phyloP scores from a whole-genome alignment of 805 yeast genomes.

The Ogataea zsoltii region DNA sequence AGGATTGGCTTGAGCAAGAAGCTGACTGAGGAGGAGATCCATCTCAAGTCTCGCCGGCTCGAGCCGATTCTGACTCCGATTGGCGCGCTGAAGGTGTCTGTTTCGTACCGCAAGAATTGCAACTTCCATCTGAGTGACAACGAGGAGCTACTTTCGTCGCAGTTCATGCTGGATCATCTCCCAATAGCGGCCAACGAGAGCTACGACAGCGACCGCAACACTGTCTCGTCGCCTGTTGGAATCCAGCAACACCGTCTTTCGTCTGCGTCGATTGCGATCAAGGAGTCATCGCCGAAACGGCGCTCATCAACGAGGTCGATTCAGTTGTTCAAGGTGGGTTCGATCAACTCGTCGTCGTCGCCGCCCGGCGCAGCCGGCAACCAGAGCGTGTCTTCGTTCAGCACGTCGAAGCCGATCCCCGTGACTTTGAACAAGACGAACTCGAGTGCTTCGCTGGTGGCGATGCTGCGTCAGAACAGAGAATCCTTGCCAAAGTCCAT shows the following conservation, averaged over 20 bases:
- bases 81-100: constrained; percentile 74
- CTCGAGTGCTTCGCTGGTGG: constrained; percentile 55
- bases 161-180: constrained; percentile 20
- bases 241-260: constrained; percentile 21
- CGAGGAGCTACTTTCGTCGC: constrained; percentile 59
- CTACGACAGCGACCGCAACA: constrained; percentile 18
- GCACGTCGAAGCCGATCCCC: constrained; percentile 35
- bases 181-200: constrained; percentile 12
- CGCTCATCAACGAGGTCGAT: constrained; percentile 40
- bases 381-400: constrained; percentile 21
- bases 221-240: neutral
- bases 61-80: constrained; percentile 72
- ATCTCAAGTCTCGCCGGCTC: constrained; percentile 61
- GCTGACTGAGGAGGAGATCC: constrained; percentile 33
- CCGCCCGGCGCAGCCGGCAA: constrained; percentile 25
- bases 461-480: constrained; percentile 45
- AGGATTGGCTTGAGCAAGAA: constrained; percentile 78
- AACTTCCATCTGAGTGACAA: constrained; percentile 67
- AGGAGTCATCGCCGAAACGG: constrained; percentile 26
- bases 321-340: constrained; percentile 66
- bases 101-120: constrained; percentile 74
- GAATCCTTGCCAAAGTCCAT: constrained; percentile 43
- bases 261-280: constrained; percentile 25
- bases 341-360: constrained; percentile 45
- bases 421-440: constrained; percentile 47